Base-by-base conservation (phyloP, 768 basidiomycete genomes). In the Amanita muscaria region DNA sequence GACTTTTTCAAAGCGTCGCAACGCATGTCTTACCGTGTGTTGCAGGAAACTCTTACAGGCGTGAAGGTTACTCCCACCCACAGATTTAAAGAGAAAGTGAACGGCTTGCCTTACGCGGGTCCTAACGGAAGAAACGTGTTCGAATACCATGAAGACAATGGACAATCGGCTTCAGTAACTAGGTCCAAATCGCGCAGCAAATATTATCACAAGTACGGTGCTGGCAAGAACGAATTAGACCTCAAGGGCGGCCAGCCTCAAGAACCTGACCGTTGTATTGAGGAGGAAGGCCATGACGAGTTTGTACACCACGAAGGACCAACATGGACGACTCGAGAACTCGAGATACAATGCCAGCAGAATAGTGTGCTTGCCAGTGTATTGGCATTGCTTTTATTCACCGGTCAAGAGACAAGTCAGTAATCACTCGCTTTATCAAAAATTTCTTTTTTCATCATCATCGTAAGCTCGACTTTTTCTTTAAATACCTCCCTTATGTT, bases 301-400 rank as follows among this genome's bases (percentile, higher is more conserved):
- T 65, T 63, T 24, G 58, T 56, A 11, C 65, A 60, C 50, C 59
- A 54, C 42, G 73, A 70, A 51, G 74, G 74, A 27, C 72, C 71
- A 30, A 50, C 79, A 44, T 87, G 83, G 81, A 85, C 80, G 25
- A 80, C 86, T n/a, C 78, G 79, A 46, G 92, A 94, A 55, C 63
- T 98, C 49, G 81, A 88, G 56, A 62, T 83, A 54, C 76, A 87
- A 24, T 93, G 90, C 58, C 78, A 80, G 52, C 92, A 96, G 61
- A 98, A 96, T 55, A 91, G 90, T 57, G 72, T 86, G 11, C 79
- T 97, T 29, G 76, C 87, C 3, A 66, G 79, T 25, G 77, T 92
- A 44, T 46, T 36, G 3, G 18, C 44, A 31, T 19, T 39, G 21
- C 44, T 46, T 12, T 24, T 46, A 15, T 46, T 46, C 25, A 15